Percentiles rank a stretch among this genome's conserved stretches.
phyloP scores from a whole-genome alignment of 2,329 filamentous ascomycete species.

The Pyricularia sp. region DNA sequence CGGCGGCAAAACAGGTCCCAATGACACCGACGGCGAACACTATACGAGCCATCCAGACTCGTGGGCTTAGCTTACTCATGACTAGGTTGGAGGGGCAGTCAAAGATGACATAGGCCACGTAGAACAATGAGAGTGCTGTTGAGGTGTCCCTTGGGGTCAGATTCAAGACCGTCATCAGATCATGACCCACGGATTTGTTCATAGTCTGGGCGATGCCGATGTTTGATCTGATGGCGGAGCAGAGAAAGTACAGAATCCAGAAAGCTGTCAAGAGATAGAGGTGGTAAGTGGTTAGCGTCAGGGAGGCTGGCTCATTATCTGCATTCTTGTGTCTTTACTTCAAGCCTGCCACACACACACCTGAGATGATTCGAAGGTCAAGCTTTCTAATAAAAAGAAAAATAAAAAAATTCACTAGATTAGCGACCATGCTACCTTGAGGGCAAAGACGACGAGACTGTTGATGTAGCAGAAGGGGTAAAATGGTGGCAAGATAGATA shows the following conservation, averaged over 20 bases:
- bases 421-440: background rate
- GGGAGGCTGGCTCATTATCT: background rate
- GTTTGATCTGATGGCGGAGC: conserved; percentile 85
- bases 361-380: conserved; percentile 50
- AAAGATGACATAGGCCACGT: conserved; percentile 85
- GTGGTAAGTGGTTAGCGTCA: background rate
- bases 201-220: conserved; percentile 92
- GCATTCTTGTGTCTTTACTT: background rate
- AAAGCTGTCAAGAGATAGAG: conserved; percentile 46
- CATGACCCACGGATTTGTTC: conserved; percentile 63
- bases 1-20: conserved; percentile 73
- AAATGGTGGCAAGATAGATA: background rate
- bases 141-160: conserved; percentile 70
- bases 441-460: background rate
- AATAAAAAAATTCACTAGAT: background rate
- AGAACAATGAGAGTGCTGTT: conserved; percentile 78
- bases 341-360: conserved; percentile 19
- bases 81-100: conserved; percentile 81
- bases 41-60: conserved; percentile 87
- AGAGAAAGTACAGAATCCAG: conserved; percentile 86
- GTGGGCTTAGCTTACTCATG: conserved; percentile 77
- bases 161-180: conserved; percentile 62
- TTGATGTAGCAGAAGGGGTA: background rate
- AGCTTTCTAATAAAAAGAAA: conserved; percentile 43
- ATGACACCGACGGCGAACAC: conserved; percentile 81